Evolutionary conservation across 2,329 filamentous ascomycete species (phyloP), one percentile per base, ranked within the genome.

Genomic region (Hypoxylon sp.): DNA sequence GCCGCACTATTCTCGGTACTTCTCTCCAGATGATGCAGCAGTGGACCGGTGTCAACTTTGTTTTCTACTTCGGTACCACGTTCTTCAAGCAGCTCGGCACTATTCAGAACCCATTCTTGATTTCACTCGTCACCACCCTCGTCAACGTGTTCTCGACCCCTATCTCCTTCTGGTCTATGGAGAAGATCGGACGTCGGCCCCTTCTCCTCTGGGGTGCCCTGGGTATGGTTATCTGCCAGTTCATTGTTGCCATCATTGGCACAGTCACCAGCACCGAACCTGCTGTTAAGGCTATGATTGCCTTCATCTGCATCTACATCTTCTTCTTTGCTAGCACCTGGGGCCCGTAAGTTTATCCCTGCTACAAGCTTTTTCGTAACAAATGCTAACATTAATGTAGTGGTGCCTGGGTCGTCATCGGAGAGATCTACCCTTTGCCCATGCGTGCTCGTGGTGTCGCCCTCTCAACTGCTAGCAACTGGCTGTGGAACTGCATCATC

Each of bases 261-360:
- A 72, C 77, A 1, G 80, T 87, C 57, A 86, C 84, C 66, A 77
- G 74, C 21, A 76, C 85, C 51, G 75, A 81, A 0, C 71, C 82
- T 2, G 90, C 89, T 34, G 85, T 87, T 74, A 85, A 87, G 73
- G 88, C 91, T 53, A 90, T 94, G 85, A 93, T 97, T 72, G 89
- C 92, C 67, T 96, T 97, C 83, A 96, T 96, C 77, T 91, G 90
- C 83, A 90, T 97, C 84, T 96, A 94, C 86, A 94, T 97, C 85
- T 94, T 93, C 87, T 95, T 91, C 86, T 97, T 97, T 79, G 93
- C 93, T 66, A 90, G 87, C 64, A 97, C 93, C 70, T 97, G 93
- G 93, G 93, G 93, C n/a, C 75, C 75, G 58, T 69, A 69, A 69
- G 66, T 69, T 58, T 21, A 59, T 50, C n/a, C 51, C 17, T 32